Evolutionary conservation across 306 rosid genomes (phyloP).

Genomic region (Prunus padus): DNA sequence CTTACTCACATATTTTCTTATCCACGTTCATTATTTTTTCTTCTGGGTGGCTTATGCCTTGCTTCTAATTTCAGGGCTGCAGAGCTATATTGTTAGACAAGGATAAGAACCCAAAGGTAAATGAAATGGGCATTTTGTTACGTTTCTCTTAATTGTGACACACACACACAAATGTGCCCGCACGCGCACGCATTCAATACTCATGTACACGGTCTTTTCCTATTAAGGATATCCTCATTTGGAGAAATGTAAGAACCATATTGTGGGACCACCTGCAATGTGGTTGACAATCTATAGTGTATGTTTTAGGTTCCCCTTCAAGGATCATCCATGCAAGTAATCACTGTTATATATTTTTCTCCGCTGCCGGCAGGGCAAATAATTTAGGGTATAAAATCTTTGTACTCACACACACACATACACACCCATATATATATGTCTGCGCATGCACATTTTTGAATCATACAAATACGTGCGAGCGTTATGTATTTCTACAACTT

Average conservation of each 20-base stretch:
- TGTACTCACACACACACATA: not conserved
- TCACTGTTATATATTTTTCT: not conserved
- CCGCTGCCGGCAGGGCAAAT: not conserved
- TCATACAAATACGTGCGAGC: not conserved
- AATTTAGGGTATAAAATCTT: not conserved
- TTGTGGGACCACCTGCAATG: too few relatives aligned
- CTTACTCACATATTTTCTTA: not conserved
- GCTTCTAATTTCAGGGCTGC: constrained; percentile 68
- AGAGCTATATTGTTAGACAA: constrained; percentile 89
- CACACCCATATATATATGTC: not conserved
- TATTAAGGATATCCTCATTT: not conserved
- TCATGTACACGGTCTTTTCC: not conserved
- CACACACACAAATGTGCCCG: not conserved
- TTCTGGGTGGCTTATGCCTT: constrained; percentile 15
- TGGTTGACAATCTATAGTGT: too few relatives aligned
- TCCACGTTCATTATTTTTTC: constrained; percentile 10
- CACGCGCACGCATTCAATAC: not conserved
- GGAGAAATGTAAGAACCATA: not conserved
- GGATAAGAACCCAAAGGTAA: constrained; percentile 90
- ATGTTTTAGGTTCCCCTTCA: too few relatives aligned
- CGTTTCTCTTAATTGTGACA: not conserved
- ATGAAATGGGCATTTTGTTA: not conserved
- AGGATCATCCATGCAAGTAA: not conserved
- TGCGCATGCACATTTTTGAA: not conserved
- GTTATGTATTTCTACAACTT: not conserved